These are phyloP conservation scores for Camptophora hylomeconis DNA, from an alignment of 2,329 filamentous ascomycete species.

Conservation along the genomic window DNA sequence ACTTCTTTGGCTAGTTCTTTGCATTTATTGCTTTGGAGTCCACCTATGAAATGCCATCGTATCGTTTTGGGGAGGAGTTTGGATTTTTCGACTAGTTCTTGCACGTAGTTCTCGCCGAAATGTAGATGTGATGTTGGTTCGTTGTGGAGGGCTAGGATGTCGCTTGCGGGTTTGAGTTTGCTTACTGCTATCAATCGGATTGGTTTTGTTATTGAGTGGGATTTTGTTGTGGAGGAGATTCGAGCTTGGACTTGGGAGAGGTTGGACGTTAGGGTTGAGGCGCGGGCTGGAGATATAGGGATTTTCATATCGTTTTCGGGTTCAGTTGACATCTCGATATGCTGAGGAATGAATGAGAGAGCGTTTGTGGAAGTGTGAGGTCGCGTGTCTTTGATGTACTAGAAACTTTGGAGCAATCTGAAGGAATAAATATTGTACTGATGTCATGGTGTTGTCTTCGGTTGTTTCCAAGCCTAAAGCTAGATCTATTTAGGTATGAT, in stretches of 20 bases:
- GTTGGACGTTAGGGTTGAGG: conserved; percentile 49
- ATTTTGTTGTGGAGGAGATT: conserved; percentile 35
- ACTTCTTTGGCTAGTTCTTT: conserved; percentile 69
- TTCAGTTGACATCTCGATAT: too few relatives aligned
- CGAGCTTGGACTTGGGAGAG: conserved; percentile 47
- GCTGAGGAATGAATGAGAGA: too few relatives aligned
- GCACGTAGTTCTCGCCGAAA: conserved; percentile 94
- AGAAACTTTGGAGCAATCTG: too few relatives aligned
- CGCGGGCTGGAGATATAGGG: conserved; percentile 40
- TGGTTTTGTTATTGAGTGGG: conserved; percentile 14
- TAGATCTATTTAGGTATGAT: too few relatives aligned
- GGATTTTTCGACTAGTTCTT: conserved; percentile 80
- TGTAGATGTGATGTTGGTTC: conserved; percentile 39
- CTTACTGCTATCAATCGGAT: conserved; percentile 79
- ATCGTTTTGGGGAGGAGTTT: conserved; percentile 60
- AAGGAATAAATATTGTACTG: too few relatives aligned
- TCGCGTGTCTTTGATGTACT: too few relatives aligned
- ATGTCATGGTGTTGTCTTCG: too few relatives aligned
- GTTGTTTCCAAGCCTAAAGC: too few relatives aligned
- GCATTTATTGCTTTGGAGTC: conserved; percentile 87
- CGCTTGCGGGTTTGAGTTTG: conserved; percentile 85
- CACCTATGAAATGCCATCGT: conserved; percentile 94
- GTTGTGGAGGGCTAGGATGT: conserved; percentile 72
- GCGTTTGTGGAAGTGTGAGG: too few relatives aligned
- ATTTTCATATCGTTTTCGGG: conserved; percentile 7